phyloP scores from a whole-genome alignment of 495 filamentous ascomycete genomes.

The Penicillium mononematosum region DNA sequence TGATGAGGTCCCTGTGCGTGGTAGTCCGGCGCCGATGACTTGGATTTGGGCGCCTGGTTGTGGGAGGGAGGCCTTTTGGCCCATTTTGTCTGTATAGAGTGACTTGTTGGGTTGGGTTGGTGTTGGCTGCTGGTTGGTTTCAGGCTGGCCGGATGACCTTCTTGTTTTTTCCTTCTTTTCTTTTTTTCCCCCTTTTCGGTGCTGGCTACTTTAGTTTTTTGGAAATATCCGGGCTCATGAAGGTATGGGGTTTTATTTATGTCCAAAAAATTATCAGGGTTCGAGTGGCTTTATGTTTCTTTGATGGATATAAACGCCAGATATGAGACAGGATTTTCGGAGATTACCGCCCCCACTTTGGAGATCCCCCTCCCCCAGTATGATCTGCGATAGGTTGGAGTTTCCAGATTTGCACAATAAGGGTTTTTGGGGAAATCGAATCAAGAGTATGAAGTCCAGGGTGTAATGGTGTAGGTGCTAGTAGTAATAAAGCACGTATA shows the following conservation, averaged over 20 bases:
- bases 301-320: background rate
- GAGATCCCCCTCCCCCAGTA: background rate
- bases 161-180: background rate
- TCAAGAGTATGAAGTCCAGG: background rate
- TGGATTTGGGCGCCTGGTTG: conserved; percentile 27
- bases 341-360: conserved; percentile 4
- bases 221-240: background rate
- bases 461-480: background rate
- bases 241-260: background rate
- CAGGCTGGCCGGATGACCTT: background rate
- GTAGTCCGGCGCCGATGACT: conserved; percentile 50
- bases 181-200: background rate
- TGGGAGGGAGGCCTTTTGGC: conserved; percentile 21
- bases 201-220: background rate
- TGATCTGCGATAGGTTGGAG: background rate
- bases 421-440: background rate
- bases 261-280: background rate
- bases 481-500: background rate
- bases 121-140: background rate
- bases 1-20: conserved; percentile 49
- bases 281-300: background rate
- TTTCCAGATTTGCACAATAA: background rate
- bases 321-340: background rate
- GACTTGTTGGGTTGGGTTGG: background rate
- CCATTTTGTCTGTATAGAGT: conserved; percentile 14